Percentiles rank a stretch among this genome's conserved stretches.
Conservation (phyloP, 179 eudicot species). For the Silene coronaria region DNA sequence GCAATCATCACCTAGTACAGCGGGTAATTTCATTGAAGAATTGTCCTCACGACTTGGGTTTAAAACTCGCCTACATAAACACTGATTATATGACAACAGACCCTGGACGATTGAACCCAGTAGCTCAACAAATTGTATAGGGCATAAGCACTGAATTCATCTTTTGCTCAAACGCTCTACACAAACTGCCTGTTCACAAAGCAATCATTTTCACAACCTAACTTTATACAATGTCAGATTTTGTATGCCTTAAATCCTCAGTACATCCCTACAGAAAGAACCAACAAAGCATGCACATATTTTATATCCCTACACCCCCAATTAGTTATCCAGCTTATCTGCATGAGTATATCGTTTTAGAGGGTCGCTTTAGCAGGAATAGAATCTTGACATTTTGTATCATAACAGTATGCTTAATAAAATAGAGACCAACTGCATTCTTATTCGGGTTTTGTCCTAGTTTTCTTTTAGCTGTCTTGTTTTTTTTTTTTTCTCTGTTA, state of each 20-base stretch:
- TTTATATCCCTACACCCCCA: not conserved
- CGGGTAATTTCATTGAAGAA: too few relatives aligned
- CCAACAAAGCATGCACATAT: not conserved
- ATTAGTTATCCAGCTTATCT: not conserved
- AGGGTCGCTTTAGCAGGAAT: not conserved
- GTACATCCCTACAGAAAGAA: not conserved
- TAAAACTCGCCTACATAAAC: too few relatives aligned
- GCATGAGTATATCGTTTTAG: not conserved
- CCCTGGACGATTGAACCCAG: not conserved
- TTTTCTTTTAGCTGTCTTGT: not conserved
- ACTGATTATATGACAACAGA: not conserved
- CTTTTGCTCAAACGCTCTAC: not conserved
- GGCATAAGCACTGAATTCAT: not conserved
- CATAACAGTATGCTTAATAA: not conserved
- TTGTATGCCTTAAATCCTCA: too few relatives aligned
- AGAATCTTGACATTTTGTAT: not conserved
- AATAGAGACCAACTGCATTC: not conserved
- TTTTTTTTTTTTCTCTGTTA: too few relatives aligned
- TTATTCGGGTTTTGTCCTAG: not conserved
- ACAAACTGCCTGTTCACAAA: too few relatives aligned
- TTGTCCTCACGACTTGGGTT: too few relatives aligned
- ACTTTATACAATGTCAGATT: too few relatives aligned
- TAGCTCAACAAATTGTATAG: not conserved
- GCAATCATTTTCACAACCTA: not conserved
- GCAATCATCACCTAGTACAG: too few relatives aligned